Percentiles rank a stretch among this genome's conserved stretches.
phyloP scores from a whole-genome alignment of 139 green algal genomes.

The Eudorina sp. region DNA sequence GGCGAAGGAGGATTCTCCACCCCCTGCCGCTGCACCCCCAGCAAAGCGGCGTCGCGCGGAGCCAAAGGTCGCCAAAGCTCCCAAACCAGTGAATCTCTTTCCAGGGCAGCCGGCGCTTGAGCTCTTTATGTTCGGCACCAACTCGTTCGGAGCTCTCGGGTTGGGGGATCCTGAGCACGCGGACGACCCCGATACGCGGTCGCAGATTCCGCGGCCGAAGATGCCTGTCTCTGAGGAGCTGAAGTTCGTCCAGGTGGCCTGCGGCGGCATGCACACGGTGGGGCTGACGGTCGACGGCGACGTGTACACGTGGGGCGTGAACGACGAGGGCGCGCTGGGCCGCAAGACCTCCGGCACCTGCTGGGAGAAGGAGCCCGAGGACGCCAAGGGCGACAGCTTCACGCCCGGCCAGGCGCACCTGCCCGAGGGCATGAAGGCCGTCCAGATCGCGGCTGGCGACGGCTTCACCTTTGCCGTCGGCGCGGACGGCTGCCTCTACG shows the following conservation, averaged over 20 bases:
- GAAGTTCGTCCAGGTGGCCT: constrained; percentile 74
- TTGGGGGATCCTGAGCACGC: constrained; percentile 56
- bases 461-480: constrained; percentile 86
- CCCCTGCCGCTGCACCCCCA: not conserved
- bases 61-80: not conserved
- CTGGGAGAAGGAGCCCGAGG: constrained; percentile 49
- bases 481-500: constrained; percentile 80
- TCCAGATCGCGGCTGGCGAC: constrained; percentile 87
- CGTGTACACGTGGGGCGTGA: constrained; percentile 90
- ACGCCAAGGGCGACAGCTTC: constrained; percentile 59
- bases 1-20: not conserved
- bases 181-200: constrained; percentile 27
- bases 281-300: constrained; percentile 71
- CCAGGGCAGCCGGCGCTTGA: constrained; percentile 47
- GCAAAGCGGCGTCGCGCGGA: constrained; percentile 22
- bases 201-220: constrained; percentile 43
- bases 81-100: constrained; percentile 25
- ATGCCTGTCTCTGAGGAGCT: not conserved
- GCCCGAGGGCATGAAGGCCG: constrained; percentile 47
- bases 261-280: constrained; percentile 93
- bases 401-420: constrained; percentile 62
- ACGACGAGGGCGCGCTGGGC: constrained; percentile 93
- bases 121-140: constrained; percentile 62
- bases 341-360: constrained; percentile 61
- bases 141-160: constrained; percentile 68